These are phyloP conservation scores for Ophiocordyceps australis DNA, from an alignment of 2,329 filamentous ascomycete species.

Conservation along the genomic window DNA sequence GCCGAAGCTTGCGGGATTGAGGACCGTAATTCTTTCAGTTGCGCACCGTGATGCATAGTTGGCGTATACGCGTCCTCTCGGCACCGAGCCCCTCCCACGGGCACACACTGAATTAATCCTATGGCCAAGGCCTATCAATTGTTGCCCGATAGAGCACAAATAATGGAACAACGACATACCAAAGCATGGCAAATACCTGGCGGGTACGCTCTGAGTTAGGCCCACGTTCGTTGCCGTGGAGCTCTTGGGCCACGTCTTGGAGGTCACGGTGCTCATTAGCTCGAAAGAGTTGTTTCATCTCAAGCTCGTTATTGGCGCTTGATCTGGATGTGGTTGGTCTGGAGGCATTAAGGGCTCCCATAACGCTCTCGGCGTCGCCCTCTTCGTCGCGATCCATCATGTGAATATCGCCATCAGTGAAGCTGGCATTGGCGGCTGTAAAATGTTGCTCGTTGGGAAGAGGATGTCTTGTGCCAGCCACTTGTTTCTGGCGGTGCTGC, in stretches of 20 bases:
- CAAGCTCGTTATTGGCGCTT: conserved; percentile 64
- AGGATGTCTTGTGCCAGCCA: conserved; percentile 26
- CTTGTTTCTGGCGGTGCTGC: too few species aligned
- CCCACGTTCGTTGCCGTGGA: conserved; percentile 63
- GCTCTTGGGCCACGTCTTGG: conserved; percentile 55
- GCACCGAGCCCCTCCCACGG: conserved; percentile 69
- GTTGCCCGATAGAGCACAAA: too few species aligned
- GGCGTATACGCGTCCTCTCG: conserved; percentile 82
- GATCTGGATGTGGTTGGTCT: conserved; percentile 41
- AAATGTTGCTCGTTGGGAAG: conserved; percentile 34
- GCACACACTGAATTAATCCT: conserved; percentile 61
- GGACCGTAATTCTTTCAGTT: conserved; percentile 79
- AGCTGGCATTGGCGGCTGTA: conserved; percentile 26
- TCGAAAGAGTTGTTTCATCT: conserved; percentile 60
- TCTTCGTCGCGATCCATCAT: conserved; percentile 41
- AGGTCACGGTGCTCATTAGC: conserved; percentile 49
- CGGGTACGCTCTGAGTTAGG: conserved; percentile 70
- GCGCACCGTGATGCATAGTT: conserved; percentile 89
- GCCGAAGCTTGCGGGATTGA: conserved; percentile 94
- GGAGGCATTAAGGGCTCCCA: conserved; percentile 22
- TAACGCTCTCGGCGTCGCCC: conserved; percentile 35
- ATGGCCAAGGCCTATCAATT: too few species aligned
- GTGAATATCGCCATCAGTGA: conserved; percentile 38
- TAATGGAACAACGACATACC: too few species aligned
- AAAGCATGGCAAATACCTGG: conserved; percentile 78